A percentile compares a stretch with the other conserved stretches of the same genome.
Evolutionary conservation across 2,329 filamentous ascomycete species (phyloP).

Genomic region (Hypoxylon sp.): DNA sequence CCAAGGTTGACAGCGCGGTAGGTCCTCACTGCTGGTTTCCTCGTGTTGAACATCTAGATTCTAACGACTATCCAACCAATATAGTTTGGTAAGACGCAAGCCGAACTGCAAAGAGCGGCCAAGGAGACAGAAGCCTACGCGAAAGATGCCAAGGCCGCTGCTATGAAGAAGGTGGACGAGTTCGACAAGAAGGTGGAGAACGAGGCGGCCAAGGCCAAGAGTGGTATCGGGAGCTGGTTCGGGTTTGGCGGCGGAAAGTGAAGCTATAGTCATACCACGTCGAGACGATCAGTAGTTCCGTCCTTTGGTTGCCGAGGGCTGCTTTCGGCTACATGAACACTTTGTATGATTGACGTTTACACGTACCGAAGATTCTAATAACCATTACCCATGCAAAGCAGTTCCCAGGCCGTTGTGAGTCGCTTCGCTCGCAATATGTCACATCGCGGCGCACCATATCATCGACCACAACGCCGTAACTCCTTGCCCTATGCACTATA

Average conservation of each 20-base stretch:
- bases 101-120: slow-evolving; percentile 68
- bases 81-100: slow-evolving; percentile 71
- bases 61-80: slow-evolving; percentile 39
- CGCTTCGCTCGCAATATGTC: not conserved
- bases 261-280: slow-evolving; percentile 34
- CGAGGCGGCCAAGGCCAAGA: slow-evolving; percentile 82
- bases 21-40: slow-evolving; percentile 47
- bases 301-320: not conserved
- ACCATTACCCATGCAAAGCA: slow-evolving; percentile 1
- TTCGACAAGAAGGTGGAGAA: slow-evolving; percentile 85
- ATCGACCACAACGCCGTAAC: slow-evolving; percentile 16
- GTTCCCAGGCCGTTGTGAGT: not conserved
- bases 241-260: slow-evolving; percentile 77
- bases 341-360: slow-evolving; percentile 32
- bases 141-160: slow-evolving; percentile 69
- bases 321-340: slow-evolving; percentile 11
- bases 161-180: slow-evolving; percentile 78
- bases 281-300: not conserved
- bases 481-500: slow-evolving; percentile 23
- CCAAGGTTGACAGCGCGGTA: slow-evolving; percentile 75
- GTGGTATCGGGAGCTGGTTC: slow-evolving; percentile 86
- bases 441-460: not conserved
- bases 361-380: slow-evolving; percentile 21
- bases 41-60: not conserved
- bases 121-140: slow-evolving; percentile 65